A percentile compares a stretch with the other conserved stretches of the same genome.
phyloP scores from a whole-genome alignment of 805 yeast genomes.

The Candida endomychidarum region DNA sequence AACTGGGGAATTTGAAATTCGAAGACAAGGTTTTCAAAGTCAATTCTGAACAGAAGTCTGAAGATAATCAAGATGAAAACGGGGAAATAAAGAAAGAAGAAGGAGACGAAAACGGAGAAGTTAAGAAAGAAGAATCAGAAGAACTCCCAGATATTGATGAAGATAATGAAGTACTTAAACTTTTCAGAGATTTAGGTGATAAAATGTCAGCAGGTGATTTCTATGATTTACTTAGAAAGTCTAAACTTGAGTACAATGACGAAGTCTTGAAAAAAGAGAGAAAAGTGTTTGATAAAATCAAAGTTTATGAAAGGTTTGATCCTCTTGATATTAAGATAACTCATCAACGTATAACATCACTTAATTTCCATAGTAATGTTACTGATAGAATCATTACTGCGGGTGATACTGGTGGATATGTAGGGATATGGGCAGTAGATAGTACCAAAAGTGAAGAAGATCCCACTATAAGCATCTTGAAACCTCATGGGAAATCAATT shows the following conservation, averaged over 20 bases:
- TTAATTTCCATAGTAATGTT: slow-evolving; percentile 73
- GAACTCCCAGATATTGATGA: slow-evolving; percentile 15
- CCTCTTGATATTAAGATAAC: slow-evolving; percentile 73
- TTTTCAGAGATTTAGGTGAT: slow-evolving; percentile 43
- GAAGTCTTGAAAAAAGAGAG: slow-evolving; percentile 49
- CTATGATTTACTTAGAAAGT: slow-evolving; percentile 49
- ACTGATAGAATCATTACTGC: slow-evolving; percentile 67
- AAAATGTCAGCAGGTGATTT: slow-evolving; percentile 70
- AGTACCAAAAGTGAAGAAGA: slow-evolving; percentile 29
- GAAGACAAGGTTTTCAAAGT: slow-evolving; percentile 29
- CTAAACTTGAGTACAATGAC: slow-evolving; percentile 25
- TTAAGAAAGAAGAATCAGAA: slow-evolving; percentile 8
- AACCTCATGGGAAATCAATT: slow-evolving; percentile 74
- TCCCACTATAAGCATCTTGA: slow-evolving; percentile 61
- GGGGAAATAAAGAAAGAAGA: slow-evolving; percentile 9
- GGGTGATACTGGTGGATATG: slow-evolving; percentile 85
- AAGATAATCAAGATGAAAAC: slow-evolving; percentile 10
- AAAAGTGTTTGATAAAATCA: slow-evolving; percentile 51
- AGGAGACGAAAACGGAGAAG: slow-evolving; percentile 10
- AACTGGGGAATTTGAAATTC: slow-evolving; percentile 34
- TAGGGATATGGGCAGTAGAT: slow-evolving; percentile 86
- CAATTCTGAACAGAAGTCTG: too few species aligned
- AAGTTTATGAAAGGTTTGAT: slow-evolving; percentile 54
- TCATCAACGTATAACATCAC: slow-evolving; percentile 68
- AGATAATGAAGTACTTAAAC: slow-evolving; percentile 31